Evolutionary conservation across 345 rosid genomes (phyloP), one percentile per base, ranked within the genome.

Genomic region (Brassica napus): DNA sequence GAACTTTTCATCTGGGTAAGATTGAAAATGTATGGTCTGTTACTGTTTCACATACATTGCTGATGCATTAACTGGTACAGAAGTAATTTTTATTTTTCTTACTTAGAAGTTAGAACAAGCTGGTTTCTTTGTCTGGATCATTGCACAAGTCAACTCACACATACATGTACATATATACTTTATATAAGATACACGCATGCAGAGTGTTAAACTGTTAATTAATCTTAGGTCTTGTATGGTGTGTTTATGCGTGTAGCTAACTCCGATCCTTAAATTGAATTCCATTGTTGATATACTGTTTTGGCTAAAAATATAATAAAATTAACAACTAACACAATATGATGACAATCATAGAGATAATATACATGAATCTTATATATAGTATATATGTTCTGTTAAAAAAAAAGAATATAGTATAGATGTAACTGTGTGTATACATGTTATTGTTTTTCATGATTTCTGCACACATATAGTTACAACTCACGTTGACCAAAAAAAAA

Each of bases 21-120:
- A 73, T 57, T 52, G 70, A 61, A 81, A 81, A 81, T 74, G 66
- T 72, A 59, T 59, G 60, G 72, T 72, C 75, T 60, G 78, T 60
- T 66, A 76, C 70, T 60, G 78, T 60, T 66, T 81, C 70, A 72
- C 73, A 81, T 55, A 35, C 9, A 52, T 57, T 47, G 73, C 68
- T 70, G 83, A 75, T 71, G 77, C 77, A 81, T 76, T 80, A 4
- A 75, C 34, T 71, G 54, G 55, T 75, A 6, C 15, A 58, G 24
- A 57, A 75, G 57, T 65, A 69, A 55, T 28, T 28, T 28, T 28
- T 28, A 28, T 28, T 28, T 28, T 28, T 28, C 31, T 28, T 28
- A 28, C 31, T 28, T 28, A 28, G 31, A 28, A 28, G 31, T 28
- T 28, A 28, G 31, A 28, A 28, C 47, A 68, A 74, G 16, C 60